These are phyloP conservation scores for Coemansia sp. DNA, from an alignment of 192 early-diverging fungal species.

Conservation along the genomic window DNA sequence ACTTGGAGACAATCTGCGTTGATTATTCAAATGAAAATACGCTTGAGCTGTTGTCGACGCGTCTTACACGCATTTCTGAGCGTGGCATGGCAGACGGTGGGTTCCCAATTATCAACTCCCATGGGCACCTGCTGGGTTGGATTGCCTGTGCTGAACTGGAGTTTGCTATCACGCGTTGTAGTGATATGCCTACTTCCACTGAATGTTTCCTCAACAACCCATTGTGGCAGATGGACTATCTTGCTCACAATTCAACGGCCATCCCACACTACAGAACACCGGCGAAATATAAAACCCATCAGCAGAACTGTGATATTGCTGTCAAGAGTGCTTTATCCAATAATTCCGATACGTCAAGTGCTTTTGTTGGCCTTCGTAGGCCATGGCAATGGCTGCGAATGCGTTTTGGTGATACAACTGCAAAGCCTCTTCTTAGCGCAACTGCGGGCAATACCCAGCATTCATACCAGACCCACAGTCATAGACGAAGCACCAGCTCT, in stretches of 20 bases:
- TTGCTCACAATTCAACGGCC: conserved; percentile 28
- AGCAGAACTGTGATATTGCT: background rate
- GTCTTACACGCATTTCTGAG: conserved; percentile 56
- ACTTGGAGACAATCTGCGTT: conserved; percentile 66
- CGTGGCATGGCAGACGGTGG: conserved; percentile 71
- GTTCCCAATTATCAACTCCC: conserved; percentile 63
- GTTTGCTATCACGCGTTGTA: conserved; percentile 62
- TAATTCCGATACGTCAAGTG: background rate
- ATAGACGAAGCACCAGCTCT: conserved; percentile 11
- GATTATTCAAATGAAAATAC: conserved; percentile 61
- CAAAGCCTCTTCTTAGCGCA: conserved; percentile 12
- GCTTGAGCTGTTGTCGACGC: conserved; percentile 57
- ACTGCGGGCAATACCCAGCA: background rate
- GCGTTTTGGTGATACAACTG: background rate
- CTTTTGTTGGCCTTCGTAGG: conserved; percentile 1
- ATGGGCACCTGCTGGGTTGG: conserved; percentile 70
- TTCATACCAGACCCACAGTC: conserved; percentile 22
- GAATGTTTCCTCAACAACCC: conserved; percentile 59
- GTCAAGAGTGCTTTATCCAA: background rate
- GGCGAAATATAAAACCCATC: background rate
- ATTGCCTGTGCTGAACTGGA: conserved; percentile 78
- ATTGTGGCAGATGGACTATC: conserved; percentile 50
- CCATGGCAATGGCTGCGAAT: conserved; percentile 7
- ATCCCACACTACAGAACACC: conserved; percentile 41
- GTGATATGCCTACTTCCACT: conserved; percentile 29